Percentiles rank a stretch among this genome's conserved stretches.
phyloP scores from a whole-genome alignment of 495 filamentous ascomycete genomes.

The Talaromyces trachyspermus region DNA sequence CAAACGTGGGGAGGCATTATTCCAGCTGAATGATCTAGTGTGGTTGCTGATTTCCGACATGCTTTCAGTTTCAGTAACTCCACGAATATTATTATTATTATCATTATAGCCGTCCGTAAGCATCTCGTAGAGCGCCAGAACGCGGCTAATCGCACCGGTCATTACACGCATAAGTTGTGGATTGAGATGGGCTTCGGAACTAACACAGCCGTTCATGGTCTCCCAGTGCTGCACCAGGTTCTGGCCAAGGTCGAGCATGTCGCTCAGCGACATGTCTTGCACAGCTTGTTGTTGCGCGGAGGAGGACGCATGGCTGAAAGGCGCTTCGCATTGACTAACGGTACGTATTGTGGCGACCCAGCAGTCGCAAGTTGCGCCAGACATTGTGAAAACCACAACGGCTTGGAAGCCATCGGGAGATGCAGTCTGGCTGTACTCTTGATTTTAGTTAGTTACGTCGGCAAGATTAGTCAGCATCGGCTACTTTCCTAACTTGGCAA shows the following conservation, averaged over 20 bases:
- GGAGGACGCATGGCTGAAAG: background rate
- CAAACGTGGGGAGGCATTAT: background rate
- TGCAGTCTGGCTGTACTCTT: background rate
- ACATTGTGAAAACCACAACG: background rate
- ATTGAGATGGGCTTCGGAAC: background rate
- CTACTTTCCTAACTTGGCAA: no score
- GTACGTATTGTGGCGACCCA: background rate
- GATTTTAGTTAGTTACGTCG: background rate
- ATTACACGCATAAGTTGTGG: background rate
- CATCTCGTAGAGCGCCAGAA: background rate
- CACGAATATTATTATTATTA: no score
- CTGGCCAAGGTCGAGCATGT: background rate
- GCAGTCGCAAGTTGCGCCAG: background rate
- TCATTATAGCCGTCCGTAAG: background rate
- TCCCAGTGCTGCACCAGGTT: background rate
- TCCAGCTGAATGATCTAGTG: no score
- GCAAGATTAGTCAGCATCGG: background rate
- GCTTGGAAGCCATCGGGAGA: background rate
- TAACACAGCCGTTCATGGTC: background rate
- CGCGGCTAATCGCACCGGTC: background rate
- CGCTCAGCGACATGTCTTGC: background rate
- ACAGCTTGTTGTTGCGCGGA: background rate
- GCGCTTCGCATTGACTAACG: background rate
- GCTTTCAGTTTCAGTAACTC: no score
- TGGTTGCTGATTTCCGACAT: no score